A percentile compares a stretch with the other conserved stretches of the same genome.
Conservation (phyloP, 78 protist species). For the Dictyostelium capitatum region DNA sequence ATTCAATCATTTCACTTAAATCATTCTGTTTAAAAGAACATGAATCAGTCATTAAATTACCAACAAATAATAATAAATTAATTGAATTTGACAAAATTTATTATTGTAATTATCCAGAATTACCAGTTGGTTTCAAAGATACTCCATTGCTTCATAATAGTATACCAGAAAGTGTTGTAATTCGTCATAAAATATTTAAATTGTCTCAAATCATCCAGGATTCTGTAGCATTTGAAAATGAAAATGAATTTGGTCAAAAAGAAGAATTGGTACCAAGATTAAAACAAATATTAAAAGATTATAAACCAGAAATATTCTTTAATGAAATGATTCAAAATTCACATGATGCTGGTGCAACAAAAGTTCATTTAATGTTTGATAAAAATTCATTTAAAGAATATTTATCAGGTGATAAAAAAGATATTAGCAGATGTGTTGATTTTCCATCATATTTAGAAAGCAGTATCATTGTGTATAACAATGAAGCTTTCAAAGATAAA, state of each 20-base stretch:
- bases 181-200: not conserved
- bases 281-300: constrained; percentile 2
- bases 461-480: constrained; percentile 39
- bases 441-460: constrained; percentile 38
- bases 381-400: not conserved
- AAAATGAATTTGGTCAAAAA: not conserved
- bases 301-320: not conserved
- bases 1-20: not conserved
- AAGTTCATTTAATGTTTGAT: constrained; percentile 54
- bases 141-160: not conserved
- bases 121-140: not conserved
- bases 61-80: not conserved
- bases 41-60: not conserved
- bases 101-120: not conserved
- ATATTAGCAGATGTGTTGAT: not conserved
- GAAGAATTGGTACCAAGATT: constrained; percentile 24
- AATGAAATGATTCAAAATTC: constrained; percentile 89
- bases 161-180: not conserved
- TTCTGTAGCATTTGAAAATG: not conserved
- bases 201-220: not conserved
- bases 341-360: constrained; percentile 85
- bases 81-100: not conserved
- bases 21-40: not conserved
- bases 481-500: constrained; percentile 40
- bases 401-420: too few species aligned